Evolutionary conservation across 225 moss, liverwort and hornwort species (phyloP).

Genomic region (Polytrichum commune): DNA sequence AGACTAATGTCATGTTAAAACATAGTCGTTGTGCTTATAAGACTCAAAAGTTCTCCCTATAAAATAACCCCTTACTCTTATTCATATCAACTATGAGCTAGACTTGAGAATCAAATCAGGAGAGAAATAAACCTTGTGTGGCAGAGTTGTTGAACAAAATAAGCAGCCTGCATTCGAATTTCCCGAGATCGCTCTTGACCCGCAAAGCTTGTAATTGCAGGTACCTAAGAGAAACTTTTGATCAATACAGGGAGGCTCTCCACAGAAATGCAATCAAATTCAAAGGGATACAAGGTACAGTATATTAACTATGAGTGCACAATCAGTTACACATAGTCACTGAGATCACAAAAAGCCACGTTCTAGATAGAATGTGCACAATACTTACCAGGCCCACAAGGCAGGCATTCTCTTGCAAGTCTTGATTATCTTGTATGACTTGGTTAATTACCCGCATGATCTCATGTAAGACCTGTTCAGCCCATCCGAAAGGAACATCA

Average conservation of each 20-base stretch:
- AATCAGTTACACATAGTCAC: background rate
- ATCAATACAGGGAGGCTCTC: background rate
- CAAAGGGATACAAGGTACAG: too few species aligned
- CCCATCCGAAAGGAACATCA: background rate
- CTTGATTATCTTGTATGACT: slow-evolving; percentile 66
- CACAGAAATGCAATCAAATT: background rate
- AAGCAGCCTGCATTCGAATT: slow-evolving; percentile 86
- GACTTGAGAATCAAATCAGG: background rate
- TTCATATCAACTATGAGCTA: too few species aligned
- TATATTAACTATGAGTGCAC: too few species aligned
- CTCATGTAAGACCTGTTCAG: slow-evolving; percentile 72
- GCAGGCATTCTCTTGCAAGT: slow-evolving; percentile 91
- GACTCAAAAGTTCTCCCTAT: too few species aligned
- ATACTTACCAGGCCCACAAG: slow-evolving; percentile 85
- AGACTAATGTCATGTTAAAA: too few species aligned
- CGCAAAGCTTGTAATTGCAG: slow-evolving; percentile 74
- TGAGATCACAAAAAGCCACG: background rate
- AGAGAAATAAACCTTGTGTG: slow-evolving; percentile 56
- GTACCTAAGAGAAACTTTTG: slow-evolving; percentile 47
- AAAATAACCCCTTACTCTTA: too few species aligned
- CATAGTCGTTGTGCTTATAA: too few species aligned
- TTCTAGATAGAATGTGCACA: slow-evolving; percentile 2
- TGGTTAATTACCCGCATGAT: slow-evolving; percentile 83
- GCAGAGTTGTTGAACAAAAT: slow-evolving; percentile 88
- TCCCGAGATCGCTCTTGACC: slow-evolving; percentile 62